Evolutionary conservation across 805 yeast species (phyloP).

Genomic region (Candida vartiovaarae): DNA sequence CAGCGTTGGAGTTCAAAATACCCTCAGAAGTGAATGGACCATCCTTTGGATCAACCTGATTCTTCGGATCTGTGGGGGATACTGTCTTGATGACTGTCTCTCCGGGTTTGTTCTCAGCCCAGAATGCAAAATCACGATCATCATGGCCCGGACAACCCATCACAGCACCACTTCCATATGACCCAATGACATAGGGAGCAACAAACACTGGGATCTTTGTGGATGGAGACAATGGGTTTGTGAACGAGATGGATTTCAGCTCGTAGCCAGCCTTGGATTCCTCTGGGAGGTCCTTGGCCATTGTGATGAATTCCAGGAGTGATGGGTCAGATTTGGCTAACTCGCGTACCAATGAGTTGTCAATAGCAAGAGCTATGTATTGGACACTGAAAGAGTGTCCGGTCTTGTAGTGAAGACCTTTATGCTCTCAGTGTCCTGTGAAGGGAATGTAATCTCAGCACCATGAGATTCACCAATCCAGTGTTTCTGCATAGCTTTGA

Average conservation of each 20-base stretch:
- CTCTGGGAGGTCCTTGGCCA: slow-evolving; percentile 30
- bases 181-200: slow-evolving; percentile 83
- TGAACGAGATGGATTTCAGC: slow-evolving; percentile 35
- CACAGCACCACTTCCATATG: slow-evolving; percentile 89
- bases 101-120: slow-evolving; percentile 55
- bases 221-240: slow-evolving; percentile 51
- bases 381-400: slow-evolving; percentile 81
- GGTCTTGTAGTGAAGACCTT: slow-evolving; percentile 81
- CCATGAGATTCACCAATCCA: slow-evolving; percentile 94
- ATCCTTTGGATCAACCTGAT: slow-evolving; percentile 5
- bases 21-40: slow-evolving; percentile 41
- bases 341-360: slow-evolving; percentile 53
- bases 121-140: slow-evolving; percentile 72
- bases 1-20: slow-evolving; percentile 39
- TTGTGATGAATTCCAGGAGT: slow-evolving; percentile 40
- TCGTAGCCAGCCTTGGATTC: slow-evolving; percentile 56
- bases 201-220: slow-evolving; percentile 64
- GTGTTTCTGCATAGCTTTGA: slow-evolving; percentile 81
- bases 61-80: slow-evolving; percentile 11
- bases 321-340: slow-evolving; percentile 31
- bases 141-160: slow-evolving; percentile 99
- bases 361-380: slow-evolving; percentile 68
- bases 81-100: slow-evolving; percentile 13
- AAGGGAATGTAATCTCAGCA: slow-evolving; percentile 53
- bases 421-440: slow-evolving; percentile 25